phyloP scores from a whole-genome alignment of 2,329 filamentous ascomycete species.

The Leptographium radiaticola region DNA sequence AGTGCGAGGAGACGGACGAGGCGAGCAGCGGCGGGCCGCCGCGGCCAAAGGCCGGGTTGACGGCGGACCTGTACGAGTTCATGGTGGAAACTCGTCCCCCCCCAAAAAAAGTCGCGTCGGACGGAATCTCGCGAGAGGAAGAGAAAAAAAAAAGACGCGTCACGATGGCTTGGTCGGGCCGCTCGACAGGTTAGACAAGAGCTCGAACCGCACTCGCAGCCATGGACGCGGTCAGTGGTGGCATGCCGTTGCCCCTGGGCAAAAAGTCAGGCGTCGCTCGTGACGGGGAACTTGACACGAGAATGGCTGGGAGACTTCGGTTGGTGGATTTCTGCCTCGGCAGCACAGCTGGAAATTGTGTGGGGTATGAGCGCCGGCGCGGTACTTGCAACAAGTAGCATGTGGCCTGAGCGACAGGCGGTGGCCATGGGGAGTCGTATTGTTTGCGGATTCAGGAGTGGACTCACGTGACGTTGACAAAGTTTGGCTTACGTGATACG shows the following conservation, averaged over 20 bases:
- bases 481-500: no score
- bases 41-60: conserved; percentile 30
- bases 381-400: no score
- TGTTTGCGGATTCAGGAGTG: no score
- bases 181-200: not conserved
- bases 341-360: not conserved
- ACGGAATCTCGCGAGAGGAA: not conserved
- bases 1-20: conserved; percentile 32
- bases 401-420: no score
- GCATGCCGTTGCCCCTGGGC: not conserved
- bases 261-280: not conserved
- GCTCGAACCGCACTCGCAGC: not conserved
- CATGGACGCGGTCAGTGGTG: conserved; percentile 2
- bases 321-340: conserved; percentile 9
- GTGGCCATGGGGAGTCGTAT: no score
- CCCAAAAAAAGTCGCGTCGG: not conserved
- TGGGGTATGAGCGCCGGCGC: not conserved
- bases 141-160: not conserved
- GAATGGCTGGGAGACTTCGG: not conserved
- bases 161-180: no score
- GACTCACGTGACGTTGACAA: no score
- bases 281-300: not conserved
- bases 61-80: conserved; percentile 27
- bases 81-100: no score
- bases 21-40: conserved; percentile 27